Evolutionary conservation across 176 grass and related monocot genomes (phyloP).

Genomic region (Juncus effusus): DNA sequence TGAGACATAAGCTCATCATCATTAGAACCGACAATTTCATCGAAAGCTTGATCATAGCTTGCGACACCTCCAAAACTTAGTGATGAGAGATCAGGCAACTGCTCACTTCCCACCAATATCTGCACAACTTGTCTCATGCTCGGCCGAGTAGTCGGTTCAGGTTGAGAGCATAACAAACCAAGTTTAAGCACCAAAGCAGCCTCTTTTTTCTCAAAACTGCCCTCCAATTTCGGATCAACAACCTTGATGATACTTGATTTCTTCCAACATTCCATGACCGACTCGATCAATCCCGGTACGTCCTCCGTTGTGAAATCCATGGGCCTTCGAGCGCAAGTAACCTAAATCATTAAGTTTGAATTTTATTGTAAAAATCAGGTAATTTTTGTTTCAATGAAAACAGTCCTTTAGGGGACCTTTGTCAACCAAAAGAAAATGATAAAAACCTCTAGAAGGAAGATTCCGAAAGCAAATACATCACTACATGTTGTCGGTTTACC

Average conservation of each 20-base stretch:
- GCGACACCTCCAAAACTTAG: constrained; percentile 7
- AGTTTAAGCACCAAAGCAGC: constrained; percentile 60
- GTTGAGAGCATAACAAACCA: constrained; percentile 68
- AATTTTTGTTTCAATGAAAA: too few species aligned
- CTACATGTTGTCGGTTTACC: constrained; percentile 57
- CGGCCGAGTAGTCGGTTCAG: constrained; percentile 39
- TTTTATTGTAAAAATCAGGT: too few species aligned
- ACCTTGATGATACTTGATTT: constrained; percentile 32
- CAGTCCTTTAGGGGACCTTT: too few species aligned
- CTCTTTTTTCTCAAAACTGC: constrained; percentile 39
- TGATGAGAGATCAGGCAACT: constrained; percentile 30
- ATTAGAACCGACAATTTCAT: background rate
- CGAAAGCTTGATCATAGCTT: background rate
- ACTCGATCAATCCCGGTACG: constrained; percentile 32
- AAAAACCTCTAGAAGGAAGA: background rate
- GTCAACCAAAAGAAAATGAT: background rate
- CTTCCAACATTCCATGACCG: constrained; percentile 61
- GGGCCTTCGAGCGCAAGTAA: background rate
- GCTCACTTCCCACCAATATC: constrained; percentile 35
- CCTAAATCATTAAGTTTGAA: too few species aligned
- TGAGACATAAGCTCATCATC: background rate
- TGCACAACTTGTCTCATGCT: constrained; percentile 68
- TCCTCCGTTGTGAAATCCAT: constrained; percentile 6
- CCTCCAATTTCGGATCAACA: constrained; percentile 38
- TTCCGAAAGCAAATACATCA: constrained; percentile 59